A percentile compares a stretch with the other conserved stretches of the same genome.
phyloP scores from a whole-genome alignment of 2,329 filamentous ascomycete species.

The Colletotrichum orchidophilum region DNA sequence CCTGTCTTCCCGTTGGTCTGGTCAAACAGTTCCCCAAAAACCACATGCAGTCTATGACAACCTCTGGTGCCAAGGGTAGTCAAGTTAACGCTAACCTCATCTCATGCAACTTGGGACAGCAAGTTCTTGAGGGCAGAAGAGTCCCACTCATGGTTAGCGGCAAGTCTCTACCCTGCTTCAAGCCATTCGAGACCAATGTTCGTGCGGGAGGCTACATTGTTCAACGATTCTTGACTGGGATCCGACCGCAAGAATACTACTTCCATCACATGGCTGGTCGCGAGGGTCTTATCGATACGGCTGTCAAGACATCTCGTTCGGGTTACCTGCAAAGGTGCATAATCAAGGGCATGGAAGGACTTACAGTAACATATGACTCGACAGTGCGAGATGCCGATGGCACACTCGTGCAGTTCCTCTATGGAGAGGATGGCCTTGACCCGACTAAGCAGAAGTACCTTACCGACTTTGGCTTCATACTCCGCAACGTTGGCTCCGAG shows the following conservation, averaged over 20 bases:
- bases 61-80: conserved; percentile 92
- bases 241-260: conserved; percentile 97
- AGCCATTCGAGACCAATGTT: conserved; percentile 87
- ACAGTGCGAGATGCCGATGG: conserved; percentile 96
- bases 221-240: conserved; percentile 96
- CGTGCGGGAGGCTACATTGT: conserved; percentile 93
- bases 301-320: conserved; percentile 96
- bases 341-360: conserved; percentile 98
- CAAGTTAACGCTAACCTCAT: conserved; percentile 96
- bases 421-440: conserved; percentile 95
- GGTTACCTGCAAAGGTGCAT: conserved; percentile 96
- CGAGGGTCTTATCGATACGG: conserved; percentile 98
- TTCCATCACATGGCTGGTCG: conserved; percentile 99
- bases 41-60: conserved; percentile 99
- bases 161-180: conserved; percentile 94
- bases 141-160: conserved; percentile 98
- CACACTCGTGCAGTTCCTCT: conserved; percentile 92
- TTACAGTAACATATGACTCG: conserved; percentile 91
- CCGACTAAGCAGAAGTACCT: conserved; percentile 94
- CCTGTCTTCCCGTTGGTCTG: conserved; percentile 83
- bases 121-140: conserved; percentile 92
- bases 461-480: conserved; percentile 87
- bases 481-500: conserved; percentile 85
- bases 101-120: conserved; percentile 96
- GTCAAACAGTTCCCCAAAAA: conserved; percentile 95